These are phyloP conservation scores for Stagonosporopsis chrysanthemi DNA, from an alignment of 2,329 filamentous ascomycete genomes.

Conservation along the genomic window DNA sequence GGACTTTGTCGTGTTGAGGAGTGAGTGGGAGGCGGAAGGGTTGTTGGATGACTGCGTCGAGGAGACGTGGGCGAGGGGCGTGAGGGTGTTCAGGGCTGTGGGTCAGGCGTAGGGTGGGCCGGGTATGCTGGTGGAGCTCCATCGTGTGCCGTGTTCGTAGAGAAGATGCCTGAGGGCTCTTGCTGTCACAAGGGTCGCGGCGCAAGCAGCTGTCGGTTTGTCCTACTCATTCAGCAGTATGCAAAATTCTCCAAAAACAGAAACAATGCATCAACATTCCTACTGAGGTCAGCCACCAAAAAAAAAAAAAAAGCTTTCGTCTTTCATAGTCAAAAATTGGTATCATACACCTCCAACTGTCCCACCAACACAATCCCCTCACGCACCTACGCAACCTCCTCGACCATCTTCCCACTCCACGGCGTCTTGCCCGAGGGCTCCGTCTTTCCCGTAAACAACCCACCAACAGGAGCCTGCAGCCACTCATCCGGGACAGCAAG, in stretches of 20 bases:
- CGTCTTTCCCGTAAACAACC: slow-evolving; percentile 58
- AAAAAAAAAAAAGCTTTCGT: background rate
- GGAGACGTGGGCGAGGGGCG: slow-evolving; percentile 50
- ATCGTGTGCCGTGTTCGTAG: no score
- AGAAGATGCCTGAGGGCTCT: no score
- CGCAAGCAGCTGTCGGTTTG: no score
- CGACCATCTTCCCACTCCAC: slow-evolving; percentile 47
- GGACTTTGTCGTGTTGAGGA: slow-evolving; percentile 63
- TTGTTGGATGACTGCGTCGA: slow-evolving; percentile 54
- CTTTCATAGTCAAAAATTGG: background rate
- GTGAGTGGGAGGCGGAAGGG: slow-evolving; percentile 56
- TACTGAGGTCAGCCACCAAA: no score
- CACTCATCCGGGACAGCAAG: slow-evolving; percentile 74
- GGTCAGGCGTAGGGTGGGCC: background rate
- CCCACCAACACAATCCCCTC: background rate
- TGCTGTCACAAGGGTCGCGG: no score
- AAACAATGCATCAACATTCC: no score
- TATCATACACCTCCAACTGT: background rate
- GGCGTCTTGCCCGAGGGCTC: slow-evolving; percentile 35
- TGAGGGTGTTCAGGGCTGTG: slow-evolving; percentile 3
- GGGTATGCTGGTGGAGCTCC: background rate
- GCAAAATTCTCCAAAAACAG: no score
- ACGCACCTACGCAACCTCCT: slow-evolving; percentile 41
- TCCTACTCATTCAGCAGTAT: no score
- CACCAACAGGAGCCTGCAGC: slow-evolving; percentile 68